A percentile compares a stretch with the other conserved stretches of the same genome.
These are phyloP conservation scores for Aspergillus fijiensis DNA, from an alignment of 2,329 filamentous ascomycete species.

Conservation along the genomic window DNA sequence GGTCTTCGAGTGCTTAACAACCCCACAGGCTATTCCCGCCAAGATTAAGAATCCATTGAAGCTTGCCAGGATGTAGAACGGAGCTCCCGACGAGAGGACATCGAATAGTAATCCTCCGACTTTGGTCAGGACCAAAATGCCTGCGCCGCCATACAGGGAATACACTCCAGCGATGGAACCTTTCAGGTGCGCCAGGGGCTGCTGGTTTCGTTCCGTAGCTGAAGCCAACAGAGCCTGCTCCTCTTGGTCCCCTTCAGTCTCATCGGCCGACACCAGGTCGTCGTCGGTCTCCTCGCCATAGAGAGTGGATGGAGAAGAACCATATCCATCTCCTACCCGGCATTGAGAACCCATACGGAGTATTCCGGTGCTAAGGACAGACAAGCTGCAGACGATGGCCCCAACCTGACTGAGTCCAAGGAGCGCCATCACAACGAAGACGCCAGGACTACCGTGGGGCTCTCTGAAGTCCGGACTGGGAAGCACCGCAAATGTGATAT, in stretches of 20 bases:
- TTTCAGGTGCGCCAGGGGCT: slow-evolving; percentile 64
- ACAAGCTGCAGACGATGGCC: slow-evolving; percentile 93
- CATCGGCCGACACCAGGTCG: not conserved
- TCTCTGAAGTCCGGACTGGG: slow-evolving; percentile 72
- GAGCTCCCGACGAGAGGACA: slow-evolving; percentile 67
- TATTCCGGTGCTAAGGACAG: slow-evolving; percentile 78
- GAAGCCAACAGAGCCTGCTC: slow-evolving; percentile 31
- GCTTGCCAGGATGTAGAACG: slow-evolving; percentile 89
- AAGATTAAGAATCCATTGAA: slow-evolving; percentile 75
- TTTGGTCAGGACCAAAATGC: slow-evolving; percentile 89
- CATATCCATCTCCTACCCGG: not conserved
- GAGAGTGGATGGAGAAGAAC: not conserved
- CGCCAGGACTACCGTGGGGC: slow-evolving; percentile 63
- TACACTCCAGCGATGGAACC: slow-evolving; percentile 95
- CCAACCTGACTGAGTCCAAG: slow-evolving; percentile 94
- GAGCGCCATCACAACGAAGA: slow-evolving; percentile 75
- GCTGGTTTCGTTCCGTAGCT: slow-evolving; percentile 22
- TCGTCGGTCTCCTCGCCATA: slow-evolving; percentile 6
- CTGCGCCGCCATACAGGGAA: slow-evolving; percentile 82
- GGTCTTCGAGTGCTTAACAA: slow-evolving; percentile 15
- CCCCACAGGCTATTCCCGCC: slow-evolving; percentile 31
- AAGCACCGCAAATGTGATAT: slow-evolving; percentile 72
- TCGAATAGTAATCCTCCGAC: slow-evolving; percentile 87
- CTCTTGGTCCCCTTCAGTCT: slow-evolving; percentile 23
- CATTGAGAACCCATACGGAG: slow-evolving; percentile 44